Conservation (phyloP, 2,329 filamentous ascomycete genomes). For the Colletotrichum sublineola region DNA sequence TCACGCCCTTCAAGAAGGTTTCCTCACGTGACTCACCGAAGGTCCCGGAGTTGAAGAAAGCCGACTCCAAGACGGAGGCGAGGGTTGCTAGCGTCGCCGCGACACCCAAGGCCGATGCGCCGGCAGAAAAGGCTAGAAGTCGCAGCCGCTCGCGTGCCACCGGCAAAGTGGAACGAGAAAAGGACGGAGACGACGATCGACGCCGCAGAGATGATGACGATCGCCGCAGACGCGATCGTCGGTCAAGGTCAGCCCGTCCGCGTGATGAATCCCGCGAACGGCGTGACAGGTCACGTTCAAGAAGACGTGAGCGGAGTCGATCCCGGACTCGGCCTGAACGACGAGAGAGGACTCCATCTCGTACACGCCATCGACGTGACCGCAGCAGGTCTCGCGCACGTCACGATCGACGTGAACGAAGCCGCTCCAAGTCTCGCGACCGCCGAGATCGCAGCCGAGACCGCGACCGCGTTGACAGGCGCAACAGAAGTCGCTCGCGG, state of each 20-base stretch:
- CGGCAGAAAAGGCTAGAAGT: slow-evolving; percentile 39
- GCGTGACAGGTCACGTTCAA: slow-evolving; percentile 49
- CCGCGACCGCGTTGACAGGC: slow-evolving; percentile 52
- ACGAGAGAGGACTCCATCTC: slow-evolving; percentile 58
- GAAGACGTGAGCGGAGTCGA: slow-evolving; percentile 54
- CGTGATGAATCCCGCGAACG: slow-evolving; percentile 52
- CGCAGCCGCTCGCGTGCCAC: slow-evolving; percentile 47
- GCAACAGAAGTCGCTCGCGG: slow-evolving; percentile 52
- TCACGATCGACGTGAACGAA: slow-evolving; percentile 50
- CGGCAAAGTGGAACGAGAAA: slow-evolving; percentile 45
- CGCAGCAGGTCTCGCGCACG: slow-evolving; percentile 49
- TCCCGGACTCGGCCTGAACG: slow-evolving; percentile 46
- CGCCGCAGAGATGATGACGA: slow-evolving; percentile 52
- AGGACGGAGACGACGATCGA: slow-evolving; percentile 45
- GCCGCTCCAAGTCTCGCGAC: slow-evolving; percentile 47
- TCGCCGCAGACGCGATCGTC: slow-evolving; percentile 52
- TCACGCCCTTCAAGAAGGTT: slow-evolving; percentile 65
- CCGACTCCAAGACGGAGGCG: slow-evolving; percentile 49
- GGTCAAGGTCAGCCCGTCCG: slow-evolving; percentile 54
- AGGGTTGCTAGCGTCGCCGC: slow-evolving; percentile 47
- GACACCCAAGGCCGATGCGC: slow-evolving; percentile 26
- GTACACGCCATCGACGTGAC: slow-evolving; percentile 47
- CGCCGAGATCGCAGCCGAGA: slow-evolving; percentile 51
- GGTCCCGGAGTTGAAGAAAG: slow-evolving; percentile 57
- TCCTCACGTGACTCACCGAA: slow-evolving; percentile 58